phyloP scores from a whole-genome alignment of 768 basidiomycete genomes.

The Russula earlei region DNA sequence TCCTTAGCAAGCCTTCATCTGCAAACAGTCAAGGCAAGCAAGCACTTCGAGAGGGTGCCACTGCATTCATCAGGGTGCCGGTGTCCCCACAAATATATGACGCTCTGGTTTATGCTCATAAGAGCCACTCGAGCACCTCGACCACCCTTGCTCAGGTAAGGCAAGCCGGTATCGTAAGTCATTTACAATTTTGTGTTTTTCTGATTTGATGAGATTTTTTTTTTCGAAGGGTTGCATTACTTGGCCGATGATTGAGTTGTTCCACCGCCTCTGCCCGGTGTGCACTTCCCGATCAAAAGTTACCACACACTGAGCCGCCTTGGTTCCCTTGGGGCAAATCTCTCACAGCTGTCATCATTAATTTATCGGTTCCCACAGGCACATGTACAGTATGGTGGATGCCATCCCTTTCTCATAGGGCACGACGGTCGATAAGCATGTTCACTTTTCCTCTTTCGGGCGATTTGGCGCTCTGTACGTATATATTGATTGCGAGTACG shows the following conservation, averaged over 20 bases:
- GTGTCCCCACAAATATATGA: constrained; percentile 63
- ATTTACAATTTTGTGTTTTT: neutral
- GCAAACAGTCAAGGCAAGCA: constrained; percentile 14
- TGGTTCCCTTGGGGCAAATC: constrained; percentile 10
- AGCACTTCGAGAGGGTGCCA: constrained; percentile 27
- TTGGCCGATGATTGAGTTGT: constrained; percentile 68
- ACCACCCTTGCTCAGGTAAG: constrained; percentile 48
- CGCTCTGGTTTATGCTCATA: constrained; percentile 55
- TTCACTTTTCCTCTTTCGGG: constrained; percentile 4
- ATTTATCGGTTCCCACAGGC: constrained; percentile 18
- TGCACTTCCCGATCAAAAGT: constrained; percentile 37
- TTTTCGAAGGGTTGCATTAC: constrained; percentile 48
- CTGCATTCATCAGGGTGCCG: constrained; percentile 51
- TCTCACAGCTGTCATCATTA: constrained; percentile 10
- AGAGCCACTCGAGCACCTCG: constrained; percentile 43
- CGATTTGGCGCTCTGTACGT: constrained; percentile 4
- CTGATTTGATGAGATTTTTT: neutral
- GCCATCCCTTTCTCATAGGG: constrained; percentile 16
- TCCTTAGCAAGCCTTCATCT: constrained; percentile 12
- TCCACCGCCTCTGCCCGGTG: constrained; percentile 50
- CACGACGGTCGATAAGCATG: constrained; percentile 9
- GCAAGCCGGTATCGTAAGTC: constrained; percentile 51
- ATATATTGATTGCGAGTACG: constrained; percentile 2
- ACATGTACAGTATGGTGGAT: constrained; percentile 16
- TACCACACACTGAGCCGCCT: constrained; percentile 16